A percentile compares a stretch with the other conserved stretches of the same genome.
Evolutionary conservation across 2,329 filamentous ascomycete species (phyloP).

Genomic region (Eurotiales sp.): DNA sequence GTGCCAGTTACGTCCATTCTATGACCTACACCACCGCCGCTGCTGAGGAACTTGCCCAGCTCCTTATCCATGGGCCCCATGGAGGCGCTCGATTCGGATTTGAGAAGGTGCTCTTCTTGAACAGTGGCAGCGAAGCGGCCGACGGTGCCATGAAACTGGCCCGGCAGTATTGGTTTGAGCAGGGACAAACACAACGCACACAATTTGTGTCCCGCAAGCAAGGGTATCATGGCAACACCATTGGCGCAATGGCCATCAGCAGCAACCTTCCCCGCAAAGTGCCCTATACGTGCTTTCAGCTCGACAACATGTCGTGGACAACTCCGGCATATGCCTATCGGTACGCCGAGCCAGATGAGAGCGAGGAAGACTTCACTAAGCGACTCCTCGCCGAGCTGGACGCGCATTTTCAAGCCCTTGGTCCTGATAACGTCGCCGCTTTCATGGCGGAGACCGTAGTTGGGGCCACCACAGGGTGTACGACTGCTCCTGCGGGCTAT

Average conservation of each 20-base stretch:
- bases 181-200: slow-evolving; percentile 49
- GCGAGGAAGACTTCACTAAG: slow-evolving; percentile 54
- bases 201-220: slow-evolving; percentile 61
- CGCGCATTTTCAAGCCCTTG: slow-evolving; percentile 58
- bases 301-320: slow-evolving; percentile 26
- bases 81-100: not conserved
- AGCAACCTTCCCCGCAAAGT: slow-evolving; percentile 50
- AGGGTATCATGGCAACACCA: slow-evolving; percentile 66
- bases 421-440: slow-evolving; percentile 62
- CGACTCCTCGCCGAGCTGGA: slow-evolving; percentile 62
- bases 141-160: slow-evolving; percentile 52
- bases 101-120: not conserved
- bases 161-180: slow-evolving; percentile 61
- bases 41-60: not conserved
- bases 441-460: slow-evolving; percentile 70
- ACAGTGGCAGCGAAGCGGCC: not conserved
- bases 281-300: slow-evolving; percentile 56
- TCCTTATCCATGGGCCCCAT: not conserved
- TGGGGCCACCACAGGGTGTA: slow-evolving; percentile 63
- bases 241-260: slow-evolving; percentile 64
- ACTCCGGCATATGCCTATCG: slow-evolving; percentile 4
- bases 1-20: not conserved
- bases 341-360: slow-evolving; percentile 31
- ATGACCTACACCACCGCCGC: not conserved
- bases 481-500: slow-evolving; percentile 62